phyloP scores from a whole-genome alignment of 2,329 filamentous ascomycete species.

The Xylariaceae sp. region DNA sequence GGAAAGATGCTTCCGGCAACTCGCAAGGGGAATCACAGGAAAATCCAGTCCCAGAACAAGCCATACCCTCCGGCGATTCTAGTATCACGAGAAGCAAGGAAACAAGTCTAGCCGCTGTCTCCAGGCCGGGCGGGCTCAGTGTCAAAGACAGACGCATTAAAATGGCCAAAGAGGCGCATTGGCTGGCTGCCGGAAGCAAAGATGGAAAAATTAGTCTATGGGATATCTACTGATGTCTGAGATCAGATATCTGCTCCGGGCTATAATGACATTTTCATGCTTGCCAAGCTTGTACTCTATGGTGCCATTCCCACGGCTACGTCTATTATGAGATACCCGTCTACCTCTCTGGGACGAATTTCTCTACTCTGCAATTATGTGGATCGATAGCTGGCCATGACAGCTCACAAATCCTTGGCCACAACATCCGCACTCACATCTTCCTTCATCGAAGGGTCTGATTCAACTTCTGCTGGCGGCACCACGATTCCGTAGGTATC shows the following conservation, averaged over 20 bases:
- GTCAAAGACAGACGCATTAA: constrained; percentile 60
- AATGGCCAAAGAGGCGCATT: constrained; percentile 69
- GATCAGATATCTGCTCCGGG: not conserved
- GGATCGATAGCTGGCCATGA: not conserved
- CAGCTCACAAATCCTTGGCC: not conserved
- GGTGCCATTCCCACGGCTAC: not conserved
- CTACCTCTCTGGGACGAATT: not conserved
- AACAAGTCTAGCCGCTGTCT: constrained; percentile 25
- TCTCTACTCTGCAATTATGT: not conserved
- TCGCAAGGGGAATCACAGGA: constrained; percentile 5
- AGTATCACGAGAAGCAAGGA: constrained; percentile 5
- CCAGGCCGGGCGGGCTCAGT: constrained; percentile 35
- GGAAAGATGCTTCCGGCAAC: constrained; percentile 8
- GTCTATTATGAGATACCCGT: not conserved
- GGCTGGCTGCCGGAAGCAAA: constrained; percentile 86
- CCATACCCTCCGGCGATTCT: not conserved
- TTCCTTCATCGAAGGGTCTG: constrained; percentile 40
- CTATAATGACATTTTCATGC: not conserved
- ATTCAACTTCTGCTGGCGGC: constrained; percentile 39
- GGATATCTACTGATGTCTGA: constrained; percentile 71
- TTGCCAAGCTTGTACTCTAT: not conserved
- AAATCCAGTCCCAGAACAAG: constrained; percentile 8
- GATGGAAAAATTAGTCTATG: constrained; percentile 94
- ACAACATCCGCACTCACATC: constrained; percentile 27
- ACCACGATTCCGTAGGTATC: constrained; percentile 54